A percentile compares a stretch with the other conserved stretches of the same genome.
These are phyloP conservation scores for Melampsora allii-populina DNA, from an alignment of 1,284 basidiomycete species.

Conservation along the genomic window DNA sequence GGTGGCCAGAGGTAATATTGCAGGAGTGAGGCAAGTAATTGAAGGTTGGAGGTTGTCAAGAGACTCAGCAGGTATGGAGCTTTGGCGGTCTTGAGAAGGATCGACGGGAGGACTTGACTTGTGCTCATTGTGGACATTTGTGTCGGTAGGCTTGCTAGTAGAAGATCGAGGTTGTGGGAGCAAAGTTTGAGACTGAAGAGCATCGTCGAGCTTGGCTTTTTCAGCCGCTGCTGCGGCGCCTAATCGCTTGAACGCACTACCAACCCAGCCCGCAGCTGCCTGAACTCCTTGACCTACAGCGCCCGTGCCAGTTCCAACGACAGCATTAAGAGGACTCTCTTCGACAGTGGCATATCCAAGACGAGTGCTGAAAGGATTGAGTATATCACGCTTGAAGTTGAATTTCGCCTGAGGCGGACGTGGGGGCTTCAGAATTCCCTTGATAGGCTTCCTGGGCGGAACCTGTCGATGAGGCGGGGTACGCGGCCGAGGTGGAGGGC, in stretches of 20 bases:
- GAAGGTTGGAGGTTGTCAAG: neutral
- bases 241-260: constrained; percentile 27
- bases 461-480: constrained; percentile 31
- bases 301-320: constrained; percentile 15
- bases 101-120: neutral
- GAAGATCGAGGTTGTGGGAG: constrained; percentile 6
- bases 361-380: constrained; percentile 45
- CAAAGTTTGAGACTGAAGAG: constrained; percentile 1
- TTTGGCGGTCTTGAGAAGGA: constrained; percentile 6
- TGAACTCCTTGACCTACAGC: constrained; percentile 33
- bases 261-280: constrained; percentile 35
- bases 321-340: constrained; percentile 17
- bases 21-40: constrained; percentile 8
- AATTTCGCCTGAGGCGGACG: constrained; percentile 45
- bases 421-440: constrained; percentile 48
- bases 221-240: constrained; percentile 22
- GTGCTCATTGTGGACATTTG: constrained; percentile 1
- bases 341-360: constrained; percentile 42
- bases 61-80: neutral
- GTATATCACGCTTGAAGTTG: constrained; percentile 48
- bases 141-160: constrained; percentile 25
- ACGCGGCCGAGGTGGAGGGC: constrained; percentile 14
- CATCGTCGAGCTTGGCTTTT: constrained; percentile 7
- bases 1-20: neutral
- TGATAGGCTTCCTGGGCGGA: constrained; percentile 37